phyloP scores from a whole-genome alignment of 768 basidiomycete species.

The Hydnomerulius pinastri region DNA sequence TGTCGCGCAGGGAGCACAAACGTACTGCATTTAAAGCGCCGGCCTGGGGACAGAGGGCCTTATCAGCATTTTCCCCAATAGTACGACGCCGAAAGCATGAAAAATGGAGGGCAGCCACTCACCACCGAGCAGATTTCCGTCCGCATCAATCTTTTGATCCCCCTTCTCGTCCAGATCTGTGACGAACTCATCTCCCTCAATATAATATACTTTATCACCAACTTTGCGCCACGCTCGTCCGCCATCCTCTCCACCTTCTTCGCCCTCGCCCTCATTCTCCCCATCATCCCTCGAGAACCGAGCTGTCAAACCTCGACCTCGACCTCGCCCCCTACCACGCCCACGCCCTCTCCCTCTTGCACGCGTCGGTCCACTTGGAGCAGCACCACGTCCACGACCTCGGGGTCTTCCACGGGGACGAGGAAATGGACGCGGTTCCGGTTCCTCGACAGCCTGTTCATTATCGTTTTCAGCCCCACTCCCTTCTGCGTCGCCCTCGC shows the following conservation, averaged over 20 bases:
- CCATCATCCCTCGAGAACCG: conserved; percentile 35
- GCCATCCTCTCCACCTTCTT: conserved; percentile 37
- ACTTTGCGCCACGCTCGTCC: conserved; percentile 76
- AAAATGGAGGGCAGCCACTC: conserved; percentile 26
- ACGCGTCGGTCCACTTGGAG: conserved; percentile 33
- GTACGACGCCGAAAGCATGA: too few relatives aligned
- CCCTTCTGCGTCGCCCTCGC: conserved; percentile 33
- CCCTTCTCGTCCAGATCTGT: conserved; percentile 85
- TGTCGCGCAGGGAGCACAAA: conserved; percentile 87
- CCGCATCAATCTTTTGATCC: conserved; percentile 86
- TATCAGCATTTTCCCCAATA: too few relatives aligned
- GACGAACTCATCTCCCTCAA: conserved; percentile 88
- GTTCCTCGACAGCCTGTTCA: conserved; percentile 35
- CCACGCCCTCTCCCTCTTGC: conserved; percentile 39
- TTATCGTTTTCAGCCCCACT: conserved; percentile 33
- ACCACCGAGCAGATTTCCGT: conserved; percentile 87
- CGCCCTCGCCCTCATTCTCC: conserved; percentile 40
- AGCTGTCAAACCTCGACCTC: conserved; percentile 33
- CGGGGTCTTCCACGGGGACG: conserved; percentile 41
- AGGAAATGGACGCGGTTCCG: conserved; percentile 32
- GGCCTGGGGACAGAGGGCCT: conserved; percentile 61
- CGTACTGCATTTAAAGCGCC: conserved; percentile 85
- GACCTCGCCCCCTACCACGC: conserved; percentile 43
- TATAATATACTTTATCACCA: conserved; percentile 70
- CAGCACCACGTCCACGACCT: conserved; percentile 37